Evolutionary conservation across 106 monocot genomes (phyloP).

Genomic region (Acorus calamus): DNA sequence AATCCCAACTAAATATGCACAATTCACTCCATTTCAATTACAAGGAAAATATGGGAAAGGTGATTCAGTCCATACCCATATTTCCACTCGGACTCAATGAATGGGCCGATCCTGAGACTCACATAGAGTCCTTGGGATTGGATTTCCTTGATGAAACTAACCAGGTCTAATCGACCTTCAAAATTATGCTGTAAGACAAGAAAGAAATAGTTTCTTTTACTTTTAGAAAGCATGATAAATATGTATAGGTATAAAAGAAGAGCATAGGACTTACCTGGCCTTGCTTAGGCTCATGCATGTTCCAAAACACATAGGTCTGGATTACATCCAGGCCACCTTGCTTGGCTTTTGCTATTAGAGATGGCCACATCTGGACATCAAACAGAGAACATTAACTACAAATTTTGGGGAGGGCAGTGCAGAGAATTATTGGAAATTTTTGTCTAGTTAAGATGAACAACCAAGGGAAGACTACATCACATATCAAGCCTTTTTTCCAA

Average conservation of each 20-base stretch:
- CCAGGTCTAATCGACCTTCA: slow-evolving; percentile 61
- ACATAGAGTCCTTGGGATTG: slow-evolving; percentile 62
- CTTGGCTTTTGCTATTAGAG: slow-evolving; percentile 63
- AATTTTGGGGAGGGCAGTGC: neutral
- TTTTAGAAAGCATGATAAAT: neutral
- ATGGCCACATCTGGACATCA: slow-evolving; percentile 74
- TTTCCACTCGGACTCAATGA: slow-evolving; percentile 90
- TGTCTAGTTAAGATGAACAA: no score
- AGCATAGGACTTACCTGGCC: slow-evolving; percentile 35
- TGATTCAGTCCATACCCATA: slow-evolving; percentile 44
- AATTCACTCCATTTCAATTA: no score
- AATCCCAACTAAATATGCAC: no score
- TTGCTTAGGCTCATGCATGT: slow-evolving; percentile 66
- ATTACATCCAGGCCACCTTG: slow-evolving; percentile 84
- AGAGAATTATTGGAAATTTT: no score
- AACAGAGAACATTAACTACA: neutral
- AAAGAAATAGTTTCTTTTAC: neutral
- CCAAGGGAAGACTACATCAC: no score
- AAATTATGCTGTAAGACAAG: slow-evolving; percentile 57
- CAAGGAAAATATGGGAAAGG: no score
- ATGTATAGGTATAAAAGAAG: neutral
- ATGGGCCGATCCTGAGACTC: slow-evolving; percentile 82
- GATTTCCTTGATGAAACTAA: slow-evolving; percentile 70
- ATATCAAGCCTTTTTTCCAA: no score
- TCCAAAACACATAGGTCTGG: slow-evolving; percentile 97